Evolutionary conservation across 1,139 yeast genomes (phyloP).

Genomic region (Diutina neorugosa): DNA sequence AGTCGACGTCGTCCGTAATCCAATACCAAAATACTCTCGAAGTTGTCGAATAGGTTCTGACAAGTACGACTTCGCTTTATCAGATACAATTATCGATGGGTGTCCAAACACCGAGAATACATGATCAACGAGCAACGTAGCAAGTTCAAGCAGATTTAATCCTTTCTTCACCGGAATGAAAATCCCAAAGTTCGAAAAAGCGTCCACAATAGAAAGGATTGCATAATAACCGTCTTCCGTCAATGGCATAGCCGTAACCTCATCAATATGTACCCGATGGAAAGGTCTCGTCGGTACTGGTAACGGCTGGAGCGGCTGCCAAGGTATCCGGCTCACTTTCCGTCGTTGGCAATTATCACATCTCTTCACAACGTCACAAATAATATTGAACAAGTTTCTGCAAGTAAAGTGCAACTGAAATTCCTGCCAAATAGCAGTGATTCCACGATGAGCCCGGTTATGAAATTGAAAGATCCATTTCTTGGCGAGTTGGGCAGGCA

Average conservation of each 20-base stretch:
- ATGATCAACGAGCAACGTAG: neutral
- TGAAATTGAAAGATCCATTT: neutral
- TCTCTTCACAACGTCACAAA: neutral
- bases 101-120: neutral
- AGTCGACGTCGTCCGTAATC: neutral
- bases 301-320: neutral
- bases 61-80: neutral
- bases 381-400: neutral
- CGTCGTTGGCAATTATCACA: neutral
- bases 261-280: neutral
- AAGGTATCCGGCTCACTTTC: neutral
- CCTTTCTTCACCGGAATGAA: neutral
- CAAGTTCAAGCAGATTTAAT: neutral
- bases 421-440: neutral
- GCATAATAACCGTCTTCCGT: neutral
- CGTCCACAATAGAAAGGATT: neutral
- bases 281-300: neutral
- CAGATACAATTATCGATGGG: neutral
- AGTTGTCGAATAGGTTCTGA: neutral
- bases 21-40: neutral
- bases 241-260: neutral
- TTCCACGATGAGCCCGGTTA: neutral
- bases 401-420: neutral
- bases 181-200: neutral
- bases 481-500: neutral